Evolutionary conservation across 441 rosid genomes (phyloP).

Genomic region (Rhodomyrtus psidioides): DNA sequence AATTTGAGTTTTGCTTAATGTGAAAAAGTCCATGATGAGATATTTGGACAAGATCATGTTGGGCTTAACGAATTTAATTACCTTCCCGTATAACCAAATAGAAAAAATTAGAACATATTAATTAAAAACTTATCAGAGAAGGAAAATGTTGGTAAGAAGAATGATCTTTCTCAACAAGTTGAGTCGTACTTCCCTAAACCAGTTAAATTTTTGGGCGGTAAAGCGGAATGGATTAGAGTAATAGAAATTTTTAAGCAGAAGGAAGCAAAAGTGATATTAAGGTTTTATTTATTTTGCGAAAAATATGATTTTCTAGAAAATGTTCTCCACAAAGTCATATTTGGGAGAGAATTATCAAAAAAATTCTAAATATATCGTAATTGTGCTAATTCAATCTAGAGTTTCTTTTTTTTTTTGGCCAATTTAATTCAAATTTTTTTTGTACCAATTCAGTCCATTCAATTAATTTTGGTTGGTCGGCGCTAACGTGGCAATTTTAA

Average conservation of each 20-base stretch:
- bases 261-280: neutral
- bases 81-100: neutral
- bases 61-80: neutral
- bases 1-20: neutral
- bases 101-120: neutral
- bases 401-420: too few relatives aligned
- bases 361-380: too few relatives aligned
- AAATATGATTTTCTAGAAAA: too few relatives aligned
- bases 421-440: too few relatives aligned
- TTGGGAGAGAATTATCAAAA: too few relatives aligned
- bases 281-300: too few relatives aligned
- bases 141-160: neutral
- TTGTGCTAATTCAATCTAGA: too few relatives aligned
- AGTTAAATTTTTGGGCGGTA: neutral
- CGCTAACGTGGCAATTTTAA: too few relatives aligned
- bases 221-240: neutral
- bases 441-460: too few relatives aligned
- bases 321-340: too few relatives aligned
- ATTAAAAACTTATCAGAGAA: neutral
- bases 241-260: neutral
- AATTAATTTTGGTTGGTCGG: too few relatives aligned
- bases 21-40: neutral
- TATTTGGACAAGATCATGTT: neutral
- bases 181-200: neutral
- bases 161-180: neutral